These are phyloP conservation scores for Syzygium malaccense DNA, from an alignment of 441 rosid species.

Conservation along the genomic window DNA sequence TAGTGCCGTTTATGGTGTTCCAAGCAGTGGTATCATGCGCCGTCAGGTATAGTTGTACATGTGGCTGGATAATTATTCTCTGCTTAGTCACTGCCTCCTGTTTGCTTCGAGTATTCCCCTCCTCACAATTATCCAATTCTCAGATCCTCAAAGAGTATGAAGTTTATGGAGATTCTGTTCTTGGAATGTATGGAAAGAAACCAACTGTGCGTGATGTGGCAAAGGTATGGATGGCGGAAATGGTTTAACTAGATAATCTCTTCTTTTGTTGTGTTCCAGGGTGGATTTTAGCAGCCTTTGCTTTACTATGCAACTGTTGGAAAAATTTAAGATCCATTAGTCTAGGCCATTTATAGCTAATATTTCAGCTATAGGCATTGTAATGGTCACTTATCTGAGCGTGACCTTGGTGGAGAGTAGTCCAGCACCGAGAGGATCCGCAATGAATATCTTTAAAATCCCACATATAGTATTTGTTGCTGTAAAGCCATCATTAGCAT, in stretches of 20 bases:
- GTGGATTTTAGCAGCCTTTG: background rate
- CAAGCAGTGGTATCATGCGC: constrained; percentile 70
- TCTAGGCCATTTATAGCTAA: background rate
- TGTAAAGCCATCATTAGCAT: background rate
- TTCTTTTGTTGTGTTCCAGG: background rate
- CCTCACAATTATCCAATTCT: constrained; percentile 1
- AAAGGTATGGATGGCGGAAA: constrained; percentile 38
- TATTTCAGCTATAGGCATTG: background rate
- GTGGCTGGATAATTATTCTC: background rate
- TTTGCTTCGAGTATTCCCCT: background rate
- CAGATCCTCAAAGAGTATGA: constrained; percentile 78
- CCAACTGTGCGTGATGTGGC: constrained; percentile 80
- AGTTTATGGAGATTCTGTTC: constrained; percentile 73
- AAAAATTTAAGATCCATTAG: background rate
- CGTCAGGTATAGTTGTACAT: constrained; percentile 54
- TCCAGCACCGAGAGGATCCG: background rate
- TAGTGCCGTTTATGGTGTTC: constrained; percentile 58
- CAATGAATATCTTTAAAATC: background rate
- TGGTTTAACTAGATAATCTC: background rate
- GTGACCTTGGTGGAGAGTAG: background rate
- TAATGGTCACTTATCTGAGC: background rate
- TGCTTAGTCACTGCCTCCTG: background rate
- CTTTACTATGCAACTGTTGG: background rate
- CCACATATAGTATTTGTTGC: background rate
- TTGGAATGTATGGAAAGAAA: constrained; percentile 69